Evolutionary conservation across 140 eudicot species (phyloP).

Genomic region (Senecio squalidus): DNA sequence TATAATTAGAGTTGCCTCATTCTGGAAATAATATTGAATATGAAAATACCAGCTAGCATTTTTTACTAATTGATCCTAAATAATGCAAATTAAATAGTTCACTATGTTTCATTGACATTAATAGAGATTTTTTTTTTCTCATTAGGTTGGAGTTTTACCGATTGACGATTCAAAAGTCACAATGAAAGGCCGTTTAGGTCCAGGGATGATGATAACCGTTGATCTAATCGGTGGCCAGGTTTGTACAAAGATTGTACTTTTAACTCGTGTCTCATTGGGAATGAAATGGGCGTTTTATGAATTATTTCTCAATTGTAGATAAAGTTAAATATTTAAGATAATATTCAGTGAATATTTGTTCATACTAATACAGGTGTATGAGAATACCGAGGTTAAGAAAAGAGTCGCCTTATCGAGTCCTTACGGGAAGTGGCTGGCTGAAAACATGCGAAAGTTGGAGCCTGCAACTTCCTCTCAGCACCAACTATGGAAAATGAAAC

Average conservation of each 20-base stretch:
- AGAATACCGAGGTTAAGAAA: slow-evolving; percentile 96
- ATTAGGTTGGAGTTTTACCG: slow-evolving; percentile 93
- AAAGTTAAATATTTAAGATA: not conserved
- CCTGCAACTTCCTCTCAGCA: slow-evolving; percentile 71
- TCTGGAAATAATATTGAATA: too few relatives aligned
- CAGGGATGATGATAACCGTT: slow-evolving; percentile 98
- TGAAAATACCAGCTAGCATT: too few relatives aligned
- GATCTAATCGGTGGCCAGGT: slow-evolving; percentile 92
- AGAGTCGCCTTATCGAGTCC: slow-evolving; percentile 77
- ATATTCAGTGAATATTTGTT: slow-evolving; percentile 8
- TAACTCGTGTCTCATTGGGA: not conserved
- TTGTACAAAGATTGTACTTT: slow-evolving; percentile 23
- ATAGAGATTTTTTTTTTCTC: slow-evolving; percentile 16
- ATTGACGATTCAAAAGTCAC: slow-evolving; percentile 89
- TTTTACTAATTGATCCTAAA: too few relatives aligned
- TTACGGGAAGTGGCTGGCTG: slow-evolving; percentile 87
- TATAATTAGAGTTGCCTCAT: too few relatives aligned
- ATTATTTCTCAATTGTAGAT: not conserved
- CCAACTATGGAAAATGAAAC: slow-evolving; percentile 78
- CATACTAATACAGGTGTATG: slow-evolving; percentile 61
- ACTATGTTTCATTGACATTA: slow-evolving; percentile 5
- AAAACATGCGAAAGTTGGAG: slow-evolving; percentile 69
- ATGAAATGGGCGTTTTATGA: not conserved
- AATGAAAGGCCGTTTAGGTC: slow-evolving; percentile 99
- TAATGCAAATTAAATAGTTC: too few relatives aligned